Evolutionary conservation across 768 basidiomycete species (phyloP), one percentile per base, ranked within the genome.

Genomic region (Crucibulum laeve): DNA sequence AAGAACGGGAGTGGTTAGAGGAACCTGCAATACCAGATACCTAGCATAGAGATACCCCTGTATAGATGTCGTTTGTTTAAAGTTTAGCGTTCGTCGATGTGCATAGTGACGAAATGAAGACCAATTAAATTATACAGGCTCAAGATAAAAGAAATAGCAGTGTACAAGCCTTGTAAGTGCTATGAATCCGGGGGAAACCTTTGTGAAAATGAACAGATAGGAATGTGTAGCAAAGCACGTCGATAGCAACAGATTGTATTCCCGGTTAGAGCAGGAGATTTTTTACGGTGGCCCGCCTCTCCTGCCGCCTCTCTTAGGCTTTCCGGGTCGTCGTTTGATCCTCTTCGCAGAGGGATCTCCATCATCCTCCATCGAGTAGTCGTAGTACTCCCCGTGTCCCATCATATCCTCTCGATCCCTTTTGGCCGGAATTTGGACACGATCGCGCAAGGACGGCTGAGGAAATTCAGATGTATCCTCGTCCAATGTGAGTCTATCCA

Each of bases 341-440:
- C 58, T 62, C 50, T 67, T 68, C 22, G 47, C 23, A 3, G 50
- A 26, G 17, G 50, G 41, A 30, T 60, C 58, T 38, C 58, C 62
- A 25, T 64, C 67, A 5, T 40, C 54, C 23, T 65, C 66, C 37
- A 60, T 59, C 3, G 52, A 45, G 5, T 43, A 41, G 21, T 61
- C 59, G 8, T 46, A 41, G n/a, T 36, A 34, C 33, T 47, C 48
- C 19, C 46, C 28, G 15, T 53, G 45, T 4, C 25, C 33, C 28
- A 41, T 30, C 54, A 63, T 57, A n/a, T 68, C 67, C 0, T 67
- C 64, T 23, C 61, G 56, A 45, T 67, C 67, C 45, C 71, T 55
- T 51, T 73, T 73, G 23, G 65, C 58, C 6, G 69, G 69, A 18
- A 70, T 58, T 35, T 60, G 55, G 2, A 71, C 60, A 41, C 71